phyloP scores from a whole-genome alignment of 108 stramenopile species.

The Skeletonema menzelii region DNA sequence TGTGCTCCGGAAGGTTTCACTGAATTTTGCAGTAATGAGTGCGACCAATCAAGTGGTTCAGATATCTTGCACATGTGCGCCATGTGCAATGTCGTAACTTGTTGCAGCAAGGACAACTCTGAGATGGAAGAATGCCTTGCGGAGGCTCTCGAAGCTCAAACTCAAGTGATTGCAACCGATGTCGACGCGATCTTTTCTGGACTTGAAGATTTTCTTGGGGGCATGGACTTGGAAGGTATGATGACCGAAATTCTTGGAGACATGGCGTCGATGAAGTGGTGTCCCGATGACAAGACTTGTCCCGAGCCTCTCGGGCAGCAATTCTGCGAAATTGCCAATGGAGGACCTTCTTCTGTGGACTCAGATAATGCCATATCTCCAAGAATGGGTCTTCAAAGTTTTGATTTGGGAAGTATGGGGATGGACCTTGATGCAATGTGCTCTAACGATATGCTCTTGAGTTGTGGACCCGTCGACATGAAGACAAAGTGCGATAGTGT shows the following conservation, averaged over 20 bases:
- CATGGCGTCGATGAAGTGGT: not conserved
- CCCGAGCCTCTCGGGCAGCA: not conserved
- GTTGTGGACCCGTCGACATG: conserved; percentile 1
- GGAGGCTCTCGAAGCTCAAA: not conserved
- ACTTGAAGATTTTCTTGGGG: not conserved
- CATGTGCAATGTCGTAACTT: conserved; percentile 18
- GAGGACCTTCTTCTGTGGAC: not conserved
- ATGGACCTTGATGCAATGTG: not conserved
- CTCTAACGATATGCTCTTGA: not conserved
- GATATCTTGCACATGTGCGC: conserved; percentile 15
- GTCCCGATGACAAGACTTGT: not conserved
- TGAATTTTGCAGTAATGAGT: conserved; percentile 11
- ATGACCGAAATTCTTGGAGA: not conserved
- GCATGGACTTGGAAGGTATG: not conserved
- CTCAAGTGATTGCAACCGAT: not conserved
- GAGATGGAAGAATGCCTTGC: conserved; percentile 4
- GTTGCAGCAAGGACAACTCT: conserved; percentile 15
- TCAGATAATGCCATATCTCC: not conserved
- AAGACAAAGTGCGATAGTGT: not conserved
- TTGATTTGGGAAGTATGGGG: not conserved
- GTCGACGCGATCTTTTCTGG: not conserved
- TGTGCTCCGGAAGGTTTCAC: conserved; percentile 16
- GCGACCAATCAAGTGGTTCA: not conserved
- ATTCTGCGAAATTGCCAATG: not conserved
- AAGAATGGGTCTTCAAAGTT: not conserved